Base-by-base conservation (phyloP, 371 early-diverging fungal genomes). In the Mucor plumbeus region DNA sequence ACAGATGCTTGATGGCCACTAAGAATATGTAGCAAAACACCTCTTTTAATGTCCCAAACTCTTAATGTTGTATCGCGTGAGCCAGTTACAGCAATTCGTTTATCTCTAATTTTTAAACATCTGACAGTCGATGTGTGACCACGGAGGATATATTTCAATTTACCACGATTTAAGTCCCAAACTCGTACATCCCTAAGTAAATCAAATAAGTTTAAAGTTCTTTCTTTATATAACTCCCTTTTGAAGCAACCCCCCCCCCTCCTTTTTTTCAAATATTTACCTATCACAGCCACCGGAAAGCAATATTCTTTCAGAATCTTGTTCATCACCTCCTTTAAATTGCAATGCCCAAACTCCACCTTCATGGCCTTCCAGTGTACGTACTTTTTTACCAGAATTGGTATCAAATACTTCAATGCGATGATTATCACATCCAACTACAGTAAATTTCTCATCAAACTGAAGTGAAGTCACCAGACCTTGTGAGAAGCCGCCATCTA, bases 121-220 rank as follows among this genome's bases (percentile, higher is more conserved):
- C 97, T 85, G 17, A 98, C 92, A 10, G 97, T 97, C 1, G 93
- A 92, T 15, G 91, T 91, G 65, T 98, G 99, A 14, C 95, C 96
- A 59, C 88, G 89, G 67, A 98, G 88, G 19, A 90, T 78, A 71
- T 91, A 87, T n/a, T 86, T 82, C 75, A 91, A 89, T 56, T 72
- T 67, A 9, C 96, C 96, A 11, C 88, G 86, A 60, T 89, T 83
- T 74, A 94, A 78, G 75, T 96, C 92, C 97, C 97, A 96, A 1
- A 97, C 92, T 17, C 94, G 87, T 3, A 95, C 94, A 77, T 90
- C 87, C 50, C 89, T 89, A 74, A 40, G 41, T 26, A 26, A 55
- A 35, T 21, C 14, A 47, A 36, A 36, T 43, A 33, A 61, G 21
- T 43, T 7, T 43, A 54, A 26, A n/a, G 10, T 9, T 53, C 48